A percentile compares a stretch with the other conserved stretches of the same genome.
phyloP scores from a whole-genome alignment of 2,329 filamentous ascomycete genomes.

The Colletotrichum higginsianum region DNA sequence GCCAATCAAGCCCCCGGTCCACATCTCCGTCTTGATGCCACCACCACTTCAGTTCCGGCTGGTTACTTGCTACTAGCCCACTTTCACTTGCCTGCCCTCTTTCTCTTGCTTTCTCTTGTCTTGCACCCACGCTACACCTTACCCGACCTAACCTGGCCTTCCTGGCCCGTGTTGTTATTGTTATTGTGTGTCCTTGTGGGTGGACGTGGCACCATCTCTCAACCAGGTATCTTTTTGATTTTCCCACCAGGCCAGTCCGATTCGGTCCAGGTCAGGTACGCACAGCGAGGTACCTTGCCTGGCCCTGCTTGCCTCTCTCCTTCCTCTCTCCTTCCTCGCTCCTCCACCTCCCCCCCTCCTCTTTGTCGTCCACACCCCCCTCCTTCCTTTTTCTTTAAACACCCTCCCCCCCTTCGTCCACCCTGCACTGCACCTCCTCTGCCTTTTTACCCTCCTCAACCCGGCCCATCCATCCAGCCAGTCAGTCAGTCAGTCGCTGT shows the following conservation, averaged over 20 bases:
- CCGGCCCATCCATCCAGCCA: constrained; percentile 15
- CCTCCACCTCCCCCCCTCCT: constrained; percentile 3
- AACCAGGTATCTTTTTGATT: constrained; percentile 2
- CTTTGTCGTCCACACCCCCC: constrained; percentile 19
- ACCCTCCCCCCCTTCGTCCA: constrained; percentile 33
- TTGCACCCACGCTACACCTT: constrained; percentile 15
- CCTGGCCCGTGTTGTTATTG: neutral
- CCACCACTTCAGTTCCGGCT: constrained; percentile 6
- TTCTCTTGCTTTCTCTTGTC: constrained; percentile 13
- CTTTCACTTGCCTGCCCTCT: constrained; percentile 10
- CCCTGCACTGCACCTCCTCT: neutral
- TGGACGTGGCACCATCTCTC: constrained; percentile 5
- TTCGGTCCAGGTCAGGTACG: constrained; percentile 24
- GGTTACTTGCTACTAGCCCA: neutral
- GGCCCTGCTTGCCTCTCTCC: neutral
- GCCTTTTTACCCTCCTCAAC: constrained; percentile 10
- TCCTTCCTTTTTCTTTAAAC: constrained; percentile 30
- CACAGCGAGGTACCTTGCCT: neutral
- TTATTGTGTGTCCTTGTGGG: neutral
- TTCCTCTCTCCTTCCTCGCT: constrained; percentile 10
- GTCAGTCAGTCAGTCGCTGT: constrained; percentile 10
- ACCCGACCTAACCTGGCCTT: constrained; percentile 6
- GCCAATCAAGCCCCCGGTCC: constrained; percentile 27
- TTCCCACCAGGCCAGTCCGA: constrained; percentile 7
- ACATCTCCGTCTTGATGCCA: constrained; percentile 20